Base-by-base conservation (phyloP, 2,329 filamentous ascomycete genomes). In the Trichoderma arundinaceum region DNA sequence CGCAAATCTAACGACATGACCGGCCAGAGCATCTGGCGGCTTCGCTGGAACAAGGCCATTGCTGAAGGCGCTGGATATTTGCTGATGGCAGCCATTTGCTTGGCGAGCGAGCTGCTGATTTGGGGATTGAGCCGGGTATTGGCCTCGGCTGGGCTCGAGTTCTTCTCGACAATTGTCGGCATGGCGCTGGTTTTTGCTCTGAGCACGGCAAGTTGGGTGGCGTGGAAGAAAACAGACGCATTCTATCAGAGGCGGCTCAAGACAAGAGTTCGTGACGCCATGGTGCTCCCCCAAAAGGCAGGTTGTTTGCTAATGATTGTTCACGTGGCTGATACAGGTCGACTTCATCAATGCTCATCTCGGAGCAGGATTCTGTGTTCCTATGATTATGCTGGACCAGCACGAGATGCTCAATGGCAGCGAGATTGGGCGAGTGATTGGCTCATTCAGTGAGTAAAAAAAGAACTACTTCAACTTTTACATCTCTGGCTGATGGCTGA, bases 261-360 rank as follows among this genome's bases (percentile, higher is more conserved):
- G 66, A 65, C 70, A 43, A 78, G 77, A 72, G 79, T 79, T 41
- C 43, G 67, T 67, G 6, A 10, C 28, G 13, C 17, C 49, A 7
- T 46, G 17, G 32, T 54, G 28, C 39, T n/a, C 56, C 56, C 41
- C 22, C 7, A 3, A n/a, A 17, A 35, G 15, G n/a, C 32, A 7
- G 28, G 32, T 8, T 49, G n/a, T 19, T n/a, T 8, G 28, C 46
- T 10, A 28, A 32, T 44, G 17, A 28, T 33, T 5, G 19, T 44
- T 54, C 53, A 51, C 22, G 35, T 12, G 19, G 12, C 43, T 48
- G 43, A 66, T 43, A 1, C 57, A 85, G 82, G 76, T 83, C 22
- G 78, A 84, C 54, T 77, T 84, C 9, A 77, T 85, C 61, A 85
- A 85, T 68, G 73, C 77, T 2, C 81, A 85, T 70, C 79, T 85